These are phyloP conservation scores for Beauveria brongniartii DNA, from an alignment of 2,329 filamentous ascomycete genomes.

Conservation along the genomic window DNA sequence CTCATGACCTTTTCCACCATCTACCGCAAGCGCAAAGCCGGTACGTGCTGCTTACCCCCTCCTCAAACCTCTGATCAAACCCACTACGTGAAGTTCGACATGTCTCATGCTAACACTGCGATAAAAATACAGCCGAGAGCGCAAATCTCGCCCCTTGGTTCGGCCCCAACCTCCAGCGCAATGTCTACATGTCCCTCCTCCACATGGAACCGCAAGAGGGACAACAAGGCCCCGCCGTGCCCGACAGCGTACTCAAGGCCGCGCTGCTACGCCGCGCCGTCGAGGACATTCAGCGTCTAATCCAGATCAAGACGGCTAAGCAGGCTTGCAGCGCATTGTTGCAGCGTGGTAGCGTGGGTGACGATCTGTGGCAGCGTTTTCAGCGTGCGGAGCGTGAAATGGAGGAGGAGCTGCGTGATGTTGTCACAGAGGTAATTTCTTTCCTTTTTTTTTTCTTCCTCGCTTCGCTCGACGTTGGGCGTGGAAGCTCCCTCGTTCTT, in stretches of 20 bases:
- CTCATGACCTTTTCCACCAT: slow-evolving; percentile 87
- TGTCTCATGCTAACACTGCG: too few species aligned
- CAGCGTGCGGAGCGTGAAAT: slow-evolving; percentile 92
- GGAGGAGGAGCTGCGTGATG: slow-evolving; percentile 89
- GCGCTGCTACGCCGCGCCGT: slow-evolving; percentile 82
- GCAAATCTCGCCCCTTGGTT: slow-evolving; percentile 93
- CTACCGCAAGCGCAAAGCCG: slow-evolving; percentile 85
- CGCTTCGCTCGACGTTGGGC: not conserved
- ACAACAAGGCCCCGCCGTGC: slow-evolving; percentile 59
- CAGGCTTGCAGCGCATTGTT: slow-evolving; percentile 75
- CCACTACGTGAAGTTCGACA: too few species aligned
- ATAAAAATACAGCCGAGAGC: slow-evolving; percentile 51
- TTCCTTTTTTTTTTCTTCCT: not conserved
- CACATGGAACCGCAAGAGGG: slow-evolving; percentile 61
- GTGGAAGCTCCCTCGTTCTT: not conserved
- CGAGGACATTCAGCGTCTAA: slow-evolving; percentile 87
- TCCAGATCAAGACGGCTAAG: slow-evolving; percentile 82
- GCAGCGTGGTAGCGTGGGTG: slow-evolving; percentile 86
- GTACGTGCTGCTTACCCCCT: slow-evolving; percentile 38
- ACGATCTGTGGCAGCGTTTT: slow-evolving; percentile 93
- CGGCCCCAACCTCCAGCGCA: slow-evolving; percentile 78
- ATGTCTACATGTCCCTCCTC: slow-evolving; percentile 88
- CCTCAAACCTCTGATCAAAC: too few species aligned
- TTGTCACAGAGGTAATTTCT: slow-evolving; percentile 71
- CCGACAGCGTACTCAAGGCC: slow-evolving; percentile 78